phyloP scores from a whole-genome alignment of 1,139 yeast genomes.

The Saccharomyces hybrid region DNA sequence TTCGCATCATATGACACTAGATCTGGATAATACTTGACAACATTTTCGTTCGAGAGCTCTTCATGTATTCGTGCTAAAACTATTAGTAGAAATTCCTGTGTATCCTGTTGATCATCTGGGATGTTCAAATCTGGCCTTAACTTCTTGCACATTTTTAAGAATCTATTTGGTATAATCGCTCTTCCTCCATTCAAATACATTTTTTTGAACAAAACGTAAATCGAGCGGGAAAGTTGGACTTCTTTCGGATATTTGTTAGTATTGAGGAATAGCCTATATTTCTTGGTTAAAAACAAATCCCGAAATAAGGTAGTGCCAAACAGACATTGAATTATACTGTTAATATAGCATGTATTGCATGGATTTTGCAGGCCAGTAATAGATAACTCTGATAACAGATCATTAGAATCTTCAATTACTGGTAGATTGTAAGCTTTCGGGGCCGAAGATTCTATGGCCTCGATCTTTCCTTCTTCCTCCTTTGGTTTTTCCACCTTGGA shows the following conservation, averaged over 20 bases:
- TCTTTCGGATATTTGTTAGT: conserved; percentile 26
- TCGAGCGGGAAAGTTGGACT: conserved; percentile 36
- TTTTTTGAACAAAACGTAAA: conserved; percentile 41
- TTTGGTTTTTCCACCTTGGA: background rate
- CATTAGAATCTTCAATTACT: background rate
- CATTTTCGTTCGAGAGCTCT: conserved; percentile 42
- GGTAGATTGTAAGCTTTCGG: background rate
- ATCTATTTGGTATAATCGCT: conserved; percentile 54
- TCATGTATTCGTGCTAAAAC: conserved; percentile 59
- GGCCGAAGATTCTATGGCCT: no score
- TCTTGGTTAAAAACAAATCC: conserved; percentile 36
- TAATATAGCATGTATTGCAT: conserved; percentile 65
- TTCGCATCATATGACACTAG: conserved; percentile 31
- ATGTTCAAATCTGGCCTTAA: conserved; percentile 56
- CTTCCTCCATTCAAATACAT: conserved; percentile 45
- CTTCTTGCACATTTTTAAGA: conserved; percentile 43
- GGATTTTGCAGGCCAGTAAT: conserved; percentile 58
- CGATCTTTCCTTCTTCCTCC: background rate
- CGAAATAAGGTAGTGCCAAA: conserved; percentile 44
- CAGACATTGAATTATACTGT: conserved; percentile 55
- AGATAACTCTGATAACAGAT: conserved; percentile 23
- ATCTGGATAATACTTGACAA: conserved; percentile 32
- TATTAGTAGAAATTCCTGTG: conserved; percentile 62
- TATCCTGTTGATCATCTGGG: conserved; percentile 66
- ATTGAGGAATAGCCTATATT: conserved; percentile 37